A percentile compares a stretch with the other conserved stretches of the same genome.
Conservation (phyloP, 2,329 filamentous ascomycete species). For the Pseudocercospora fijiensis region DNA sequence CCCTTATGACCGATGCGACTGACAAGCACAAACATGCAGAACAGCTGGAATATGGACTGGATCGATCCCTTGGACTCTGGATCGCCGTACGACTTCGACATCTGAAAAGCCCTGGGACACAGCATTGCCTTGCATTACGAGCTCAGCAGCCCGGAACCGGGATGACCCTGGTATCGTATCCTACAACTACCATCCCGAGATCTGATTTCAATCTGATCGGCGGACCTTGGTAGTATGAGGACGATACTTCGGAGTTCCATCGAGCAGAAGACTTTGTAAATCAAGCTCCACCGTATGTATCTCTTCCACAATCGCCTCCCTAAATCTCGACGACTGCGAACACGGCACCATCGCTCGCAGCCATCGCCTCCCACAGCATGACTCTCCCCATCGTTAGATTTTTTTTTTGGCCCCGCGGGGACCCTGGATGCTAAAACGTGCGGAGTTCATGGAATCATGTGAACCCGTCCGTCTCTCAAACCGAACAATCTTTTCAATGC, state of each 20-base stretch:
- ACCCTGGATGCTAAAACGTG: slow-evolving; percentile 62
- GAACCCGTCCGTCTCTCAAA: no score
- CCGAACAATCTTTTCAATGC: no score
- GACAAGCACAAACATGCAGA: slow-evolving; percentile 1
- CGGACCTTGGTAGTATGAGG: not conserved
- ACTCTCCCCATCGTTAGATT: no score
- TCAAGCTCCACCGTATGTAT: slow-evolving; percentile 1
- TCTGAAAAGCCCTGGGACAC: not conserved
- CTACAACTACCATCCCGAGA: slow-evolving; percentile 17
- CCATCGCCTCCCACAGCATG: slow-evolving; percentile 46
- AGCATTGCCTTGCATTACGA: slow-evolving; percentile 16
- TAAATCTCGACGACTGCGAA: slow-evolving; percentile 42
- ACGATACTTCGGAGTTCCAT: slow-evolving; percentile 12
- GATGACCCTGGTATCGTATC: slow-evolving; percentile 18
- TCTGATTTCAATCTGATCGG: slow-evolving; percentile 19
- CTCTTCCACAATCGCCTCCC: slow-evolving; percentile 15
- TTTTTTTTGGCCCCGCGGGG: no score
- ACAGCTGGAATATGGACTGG: slow-evolving; percentile 2
- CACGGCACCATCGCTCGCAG: slow-evolving; percentile 57
- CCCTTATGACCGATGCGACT: slow-evolving; percentile 12
- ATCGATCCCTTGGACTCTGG: not conserved
- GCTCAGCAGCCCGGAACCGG: slow-evolving; percentile 11
- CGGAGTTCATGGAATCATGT: slow-evolving; percentile 62
- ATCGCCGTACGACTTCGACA: not conserved
- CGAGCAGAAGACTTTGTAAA: slow-evolving; percentile 11